Percentiles rank a stretch among this genome's conserved stretches.
phyloP scores from a whole-genome alignment of 164 flowering plant genomes.

The Umbellularia californica region DNA sequence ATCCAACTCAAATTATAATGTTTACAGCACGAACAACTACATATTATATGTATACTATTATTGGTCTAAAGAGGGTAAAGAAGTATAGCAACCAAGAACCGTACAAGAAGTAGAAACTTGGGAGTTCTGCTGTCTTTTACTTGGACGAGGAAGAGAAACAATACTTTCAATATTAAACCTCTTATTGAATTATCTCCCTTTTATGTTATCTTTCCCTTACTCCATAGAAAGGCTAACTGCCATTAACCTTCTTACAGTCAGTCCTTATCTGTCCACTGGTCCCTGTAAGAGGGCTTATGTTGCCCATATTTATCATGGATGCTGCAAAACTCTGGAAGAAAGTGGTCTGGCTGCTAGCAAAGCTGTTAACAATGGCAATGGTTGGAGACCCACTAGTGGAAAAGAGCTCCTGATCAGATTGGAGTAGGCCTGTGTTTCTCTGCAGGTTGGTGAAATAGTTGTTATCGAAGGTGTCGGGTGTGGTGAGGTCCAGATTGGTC shows the following conservation, averaged over 20 bases:
- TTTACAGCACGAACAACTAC: no score
- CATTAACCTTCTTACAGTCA: conserved; percentile 12
- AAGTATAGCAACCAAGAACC: no score
- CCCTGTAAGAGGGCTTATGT: conserved; percentile 19
- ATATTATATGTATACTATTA: no score
- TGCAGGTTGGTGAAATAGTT: conserved; percentile 20
- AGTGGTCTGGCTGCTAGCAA: conserved; percentile 7
- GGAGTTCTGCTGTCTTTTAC: no score
- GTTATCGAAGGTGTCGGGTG: conserved; percentile 8
- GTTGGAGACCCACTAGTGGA: conserved; percentile 14
- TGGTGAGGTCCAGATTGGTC: conserved; percentile 14
- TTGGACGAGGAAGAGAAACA: no score
- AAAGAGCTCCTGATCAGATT: conserved; percentile 16
- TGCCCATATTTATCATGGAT: conserved; percentile 24
- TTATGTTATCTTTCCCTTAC: no score
- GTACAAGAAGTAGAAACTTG: no score
- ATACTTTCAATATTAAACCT: no score
- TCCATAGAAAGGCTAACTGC: background rate
- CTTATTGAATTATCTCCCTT: no score
- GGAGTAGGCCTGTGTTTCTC: conserved; percentile 15
- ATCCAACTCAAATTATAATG: no score
- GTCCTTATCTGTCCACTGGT: conserved; percentile 13
- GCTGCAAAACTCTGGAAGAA: conserved; percentile 16
- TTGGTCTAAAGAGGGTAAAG: no score
- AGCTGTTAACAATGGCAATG: conserved; percentile 14